Conservation (phyloP, 1,284 basidiomycete species). For the Rhizopogon hawkerae region DNA sequence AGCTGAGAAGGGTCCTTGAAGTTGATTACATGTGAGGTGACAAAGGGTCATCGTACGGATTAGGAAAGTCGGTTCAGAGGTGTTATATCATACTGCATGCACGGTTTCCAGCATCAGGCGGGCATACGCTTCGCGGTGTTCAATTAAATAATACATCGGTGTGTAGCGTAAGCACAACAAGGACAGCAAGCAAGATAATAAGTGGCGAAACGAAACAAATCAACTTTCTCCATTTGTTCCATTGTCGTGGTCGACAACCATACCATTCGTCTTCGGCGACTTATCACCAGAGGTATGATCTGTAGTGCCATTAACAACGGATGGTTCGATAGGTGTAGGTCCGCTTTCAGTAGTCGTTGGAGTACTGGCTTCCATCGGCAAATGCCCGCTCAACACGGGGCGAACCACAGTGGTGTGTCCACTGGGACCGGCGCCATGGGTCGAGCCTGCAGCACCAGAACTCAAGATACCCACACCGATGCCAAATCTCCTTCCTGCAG, state of each 20-base stretch:
- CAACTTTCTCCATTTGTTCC: not conserved
- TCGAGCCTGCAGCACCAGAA: constrained; percentile 43
- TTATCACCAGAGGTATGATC: not conserved
- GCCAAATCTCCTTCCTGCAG: constrained; percentile 49
- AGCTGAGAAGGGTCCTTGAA: not conserved
- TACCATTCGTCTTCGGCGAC: not conserved
- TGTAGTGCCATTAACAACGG: constrained; percentile 8
- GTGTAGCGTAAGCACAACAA: not conserved
- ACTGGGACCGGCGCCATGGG: constrained; percentile 66
- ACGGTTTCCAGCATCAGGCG: too few relatives aligned
- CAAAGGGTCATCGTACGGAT: not conserved
- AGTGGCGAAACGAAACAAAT: not conserved
- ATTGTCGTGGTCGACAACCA: not conserved
- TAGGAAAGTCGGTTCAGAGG: not conserved
- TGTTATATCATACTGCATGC: too few relatives aligned
- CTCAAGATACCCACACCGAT: constrained; percentile 63
- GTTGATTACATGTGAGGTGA: not conserved
- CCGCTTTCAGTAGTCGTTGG: constrained; percentile 24
- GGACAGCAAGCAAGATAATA: not conserved
- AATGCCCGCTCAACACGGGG: constrained; percentile 33
- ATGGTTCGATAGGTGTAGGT: constrained; percentile 17
- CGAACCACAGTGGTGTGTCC: constrained; percentile 46
- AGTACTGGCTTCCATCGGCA: constrained; percentile 42
- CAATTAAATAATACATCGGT: not conserved
- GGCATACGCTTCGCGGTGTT: not conserved